Conservation (phyloP, 148 eudicot species). For the Mesembryanthemum crystallinum region DNA sequence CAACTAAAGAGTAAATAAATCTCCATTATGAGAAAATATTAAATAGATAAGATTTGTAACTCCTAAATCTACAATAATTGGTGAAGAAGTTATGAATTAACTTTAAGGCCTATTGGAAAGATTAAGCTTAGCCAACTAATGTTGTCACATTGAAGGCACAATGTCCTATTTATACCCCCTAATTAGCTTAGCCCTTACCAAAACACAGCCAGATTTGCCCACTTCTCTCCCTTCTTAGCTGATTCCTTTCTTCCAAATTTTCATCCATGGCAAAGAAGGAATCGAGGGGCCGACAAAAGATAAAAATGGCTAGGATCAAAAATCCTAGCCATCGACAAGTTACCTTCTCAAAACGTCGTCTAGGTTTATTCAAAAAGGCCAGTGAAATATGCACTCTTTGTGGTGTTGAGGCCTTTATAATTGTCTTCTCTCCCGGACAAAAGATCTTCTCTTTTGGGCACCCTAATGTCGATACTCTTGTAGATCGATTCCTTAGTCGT, state of each 20-base stretch:
- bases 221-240: background rate
- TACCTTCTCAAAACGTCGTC: conserved; percentile 61
- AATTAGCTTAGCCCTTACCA: background rate
- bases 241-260: background rate
- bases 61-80: conserved; percentile 41
- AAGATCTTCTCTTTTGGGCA: conserved; percentile 53
- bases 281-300: conserved; percentile 55
- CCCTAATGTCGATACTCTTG: conserved; percentile 43
- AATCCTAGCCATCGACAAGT: conserved; percentile 54
- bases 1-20: conserved; percentile 25
- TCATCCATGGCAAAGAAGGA: conserved; percentile 49
- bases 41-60: conserved; percentile 38
- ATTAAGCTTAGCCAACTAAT: conserved; percentile 16
- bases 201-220: conserved; percentile 2
- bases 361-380: conserved; percentile 58
- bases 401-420: conserved; percentile 42
- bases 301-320: conserved; percentile 55
- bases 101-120: background rate
- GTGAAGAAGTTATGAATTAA: conserved; percentile 10
- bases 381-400: conserved; percentile 55
- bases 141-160: background rate
- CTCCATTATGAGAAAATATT: conserved; percentile 36
- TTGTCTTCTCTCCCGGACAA: conserved; percentile 50
- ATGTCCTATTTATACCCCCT: conserved; percentile 30
- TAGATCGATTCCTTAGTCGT: conserved; percentile 36